phyloP scores from a whole-genome alignment of 768 basidiomycete genomes.

The Boletus fagicola region DNA sequence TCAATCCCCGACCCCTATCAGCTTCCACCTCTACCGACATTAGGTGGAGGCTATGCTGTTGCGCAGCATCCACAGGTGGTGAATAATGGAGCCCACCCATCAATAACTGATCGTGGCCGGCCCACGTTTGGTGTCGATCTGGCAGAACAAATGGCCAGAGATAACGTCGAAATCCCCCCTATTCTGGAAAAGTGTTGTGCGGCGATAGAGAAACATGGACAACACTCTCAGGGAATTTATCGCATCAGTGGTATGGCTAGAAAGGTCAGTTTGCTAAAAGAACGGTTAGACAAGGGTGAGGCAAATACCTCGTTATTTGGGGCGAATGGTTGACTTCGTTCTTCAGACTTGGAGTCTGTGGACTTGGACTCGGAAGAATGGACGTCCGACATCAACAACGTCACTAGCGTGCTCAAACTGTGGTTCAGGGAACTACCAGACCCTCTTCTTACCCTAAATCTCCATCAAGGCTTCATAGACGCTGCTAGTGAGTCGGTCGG shows the following conservation, averaged over 20 bases:
- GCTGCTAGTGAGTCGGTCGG: conserved; percentile 73
- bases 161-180: conserved; percentile 84
- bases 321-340: conserved; percentile 22
- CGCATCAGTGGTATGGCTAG: conserved; percentile 89
- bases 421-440: conserved; percentile 97
- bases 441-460: conserved; percentile 76
- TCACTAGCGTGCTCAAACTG: conserved; percentile 90
- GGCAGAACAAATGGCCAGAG: conserved; percentile 89
- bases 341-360: conserved; percentile 76
- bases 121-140: conserved; percentile 95
- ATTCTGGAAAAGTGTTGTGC: conserved; percentile 87
- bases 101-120: conserved; percentile 54
- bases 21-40: conserved; percentile 62
- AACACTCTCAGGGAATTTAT: conserved; percentile 86
- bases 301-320: neutral
- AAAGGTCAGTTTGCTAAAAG: conserved; percentile 79
- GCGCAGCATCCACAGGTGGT: conserved; percentile 25
- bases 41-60: conserved; percentile 30
- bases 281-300: conserved; percentile 80
- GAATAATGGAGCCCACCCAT: conserved; percentile 31
- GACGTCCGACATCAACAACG: conserved; percentile 92
- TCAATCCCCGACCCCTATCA: conserved; percentile 27
- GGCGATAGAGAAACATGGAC: conserved; percentile 88
- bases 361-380: conserved; percentile 88
- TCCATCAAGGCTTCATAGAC: conserved; percentile 93